Conservation (phyloP, 139 green algal species). For the Micromonas commoda region DNA sequence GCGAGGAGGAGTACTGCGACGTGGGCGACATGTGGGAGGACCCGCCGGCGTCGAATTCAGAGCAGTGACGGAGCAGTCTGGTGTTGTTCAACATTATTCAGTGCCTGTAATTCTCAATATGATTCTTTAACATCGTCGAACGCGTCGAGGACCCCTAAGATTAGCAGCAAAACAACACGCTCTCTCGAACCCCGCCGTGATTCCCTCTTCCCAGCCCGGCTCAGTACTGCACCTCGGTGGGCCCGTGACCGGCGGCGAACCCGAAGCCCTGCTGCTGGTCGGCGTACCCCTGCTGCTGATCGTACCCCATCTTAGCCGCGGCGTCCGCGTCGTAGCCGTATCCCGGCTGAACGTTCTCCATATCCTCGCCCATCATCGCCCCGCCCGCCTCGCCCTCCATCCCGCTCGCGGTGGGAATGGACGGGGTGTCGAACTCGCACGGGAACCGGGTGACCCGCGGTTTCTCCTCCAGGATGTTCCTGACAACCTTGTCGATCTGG, state of each 20-base stretch:
- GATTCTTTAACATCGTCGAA: too few relatives aligned
- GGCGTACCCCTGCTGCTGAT: background rate
- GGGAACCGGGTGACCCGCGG: constrained; percentile 83
- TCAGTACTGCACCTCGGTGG: too few relatives aligned
- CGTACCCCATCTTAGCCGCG: background rate
- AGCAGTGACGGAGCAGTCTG: too few relatives aligned
- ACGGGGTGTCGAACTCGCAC: constrained; percentile 23
- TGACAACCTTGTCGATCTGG: constrained; percentile 54
- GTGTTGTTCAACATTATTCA: too few relatives aligned
- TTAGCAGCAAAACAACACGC: too few relatives aligned
- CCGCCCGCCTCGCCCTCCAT: background rate
- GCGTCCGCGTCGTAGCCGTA: background rate
- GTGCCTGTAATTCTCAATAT: too few relatives aligned
- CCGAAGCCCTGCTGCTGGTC: too few relatives aligned
- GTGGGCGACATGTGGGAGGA: too few relatives aligned
- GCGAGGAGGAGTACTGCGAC: background rate
- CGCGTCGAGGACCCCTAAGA: too few relatives aligned
- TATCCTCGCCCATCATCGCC: constrained; percentile 15
- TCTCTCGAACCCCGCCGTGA: background rate
- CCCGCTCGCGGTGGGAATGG: background rate
- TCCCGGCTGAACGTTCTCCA: background rate
- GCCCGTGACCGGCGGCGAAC: background rate
- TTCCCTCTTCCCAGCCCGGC: background rate
- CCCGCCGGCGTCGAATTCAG: too few relatives aligned
- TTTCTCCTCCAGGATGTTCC: constrained; percentile 82